Evolutionary conservation across 177 flowering plant species (phyloP), one percentile per base, ranked within the genome.

Genomic region (Vitis hybrid): DNA sequence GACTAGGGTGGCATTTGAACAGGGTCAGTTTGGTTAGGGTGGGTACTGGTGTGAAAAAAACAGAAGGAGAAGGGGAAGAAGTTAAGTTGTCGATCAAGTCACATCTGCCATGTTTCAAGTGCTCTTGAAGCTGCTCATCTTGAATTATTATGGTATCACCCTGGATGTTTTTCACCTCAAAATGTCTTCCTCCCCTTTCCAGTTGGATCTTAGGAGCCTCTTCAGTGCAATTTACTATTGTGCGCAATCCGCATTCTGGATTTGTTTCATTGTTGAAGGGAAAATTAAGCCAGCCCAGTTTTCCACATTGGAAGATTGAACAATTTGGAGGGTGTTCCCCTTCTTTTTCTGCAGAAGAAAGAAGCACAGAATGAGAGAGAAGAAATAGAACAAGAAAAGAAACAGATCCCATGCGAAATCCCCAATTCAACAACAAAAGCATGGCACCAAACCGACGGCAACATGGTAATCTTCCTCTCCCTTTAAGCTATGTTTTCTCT

Each of bases 1-100:
- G 63, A 46, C 27, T 1, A 20, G 1, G 15, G 8, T 62, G 55
- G 75, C 83, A 80, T 62, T 66, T 77, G 56, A 66, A 18, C 27
- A 77, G 21, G 58, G 73, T 67, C 1, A 32, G 41, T 2, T 0
- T 1, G 41, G 6, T 35, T 35, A 61, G 12, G 11, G 21, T 64
- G 32, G 17, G 17, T 3, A 0, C 4, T 4, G 17, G 27, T 1
- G 3, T 58, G 4, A 69, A 52, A 46, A 62, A 63, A 11, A 69
- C 0, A 48, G 1, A 61, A 6, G 76, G 56, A 53, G 71, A 21
- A 1, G 1, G 14, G 12, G 72, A 64, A 66, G 48, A 24, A n/a
- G 50, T 4, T 6, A 65, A 46, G 30, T 65, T 41, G 1, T 58
- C 12, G 5, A 69, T 54, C 56, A 46, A 11, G 24, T 68, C 17